Evolutionary conservation across 352 stramenopile genomes (phyloP), one percentile per base, ranked within the genome.

Genomic region (Globisporangium cylindrosporum): DNA sequence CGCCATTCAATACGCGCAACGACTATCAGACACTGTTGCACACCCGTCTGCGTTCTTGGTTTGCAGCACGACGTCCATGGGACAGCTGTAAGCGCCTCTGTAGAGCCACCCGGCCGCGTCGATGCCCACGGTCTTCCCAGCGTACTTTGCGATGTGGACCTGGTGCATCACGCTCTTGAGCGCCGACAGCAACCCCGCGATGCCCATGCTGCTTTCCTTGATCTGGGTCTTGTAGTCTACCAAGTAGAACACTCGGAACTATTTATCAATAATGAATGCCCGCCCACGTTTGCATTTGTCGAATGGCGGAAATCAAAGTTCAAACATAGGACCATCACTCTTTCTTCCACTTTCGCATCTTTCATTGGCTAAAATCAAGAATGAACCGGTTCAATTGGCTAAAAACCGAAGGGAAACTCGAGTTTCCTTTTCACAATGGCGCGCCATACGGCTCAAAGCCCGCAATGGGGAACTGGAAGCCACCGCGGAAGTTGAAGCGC

Each of bases 41-140:
- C 34, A 92, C 81, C 59, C 80, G 51, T 91, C 76, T 0, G 82
- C 87, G 43, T 79, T 66, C 58, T 80, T 73, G 32, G 53, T 67
- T 27, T 77, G 78, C 27, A 82, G 66, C 29, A 93, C 89, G 51
- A 98, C 71, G 53, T 98, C 93, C 34, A 75, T 73, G 20, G 86
- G 76, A 65, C 93, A 98, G 71, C 77, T 86, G 71, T 94, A 98
- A 27, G 90, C 87, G 36, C 92, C 93, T 68, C 95, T 89, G 77
- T 98, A 97, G 56, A 98, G 81, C 93, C 93, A 93, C 9, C 77
- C 76, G 3, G 75, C 81, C 0, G 79, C 82, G 60, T 95, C 89
- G 24, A 96, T 80, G n/a, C 82, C 88, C 29, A 86, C 84, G 3
- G 71, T 86, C 67, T 90, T 92, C 7, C 86, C 85, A 8, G 72